phyloP scores from a whole-genome alignment of 129 eudicot genomes.

The Flaveria sonorensis region DNA sequence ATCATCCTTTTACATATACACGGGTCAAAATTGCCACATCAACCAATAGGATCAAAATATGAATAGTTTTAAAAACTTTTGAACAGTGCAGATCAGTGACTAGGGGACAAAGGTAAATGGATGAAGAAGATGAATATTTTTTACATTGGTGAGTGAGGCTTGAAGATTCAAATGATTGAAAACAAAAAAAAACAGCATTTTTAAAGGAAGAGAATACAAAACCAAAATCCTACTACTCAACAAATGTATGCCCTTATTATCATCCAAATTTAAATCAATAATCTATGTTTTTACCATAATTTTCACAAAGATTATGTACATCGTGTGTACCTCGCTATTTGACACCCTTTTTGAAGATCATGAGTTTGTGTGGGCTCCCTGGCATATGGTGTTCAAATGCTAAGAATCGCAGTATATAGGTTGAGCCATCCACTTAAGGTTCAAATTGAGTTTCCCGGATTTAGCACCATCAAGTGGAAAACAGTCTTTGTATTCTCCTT shows the following conservation, averaged over 20 bases:
- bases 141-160: background rate
- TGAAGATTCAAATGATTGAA: background rate
- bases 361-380: background rate
- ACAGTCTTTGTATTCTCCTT: constrained; percentile 79
- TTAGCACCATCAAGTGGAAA: constrained; percentile 85
- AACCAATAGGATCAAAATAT: too few species aligned
- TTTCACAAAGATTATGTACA: constrained; percentile 35
- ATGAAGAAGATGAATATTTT: background rate
- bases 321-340: constrained; percentile 26
- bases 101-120: background rate
- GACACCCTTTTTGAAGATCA: background rate
- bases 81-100: background rate
- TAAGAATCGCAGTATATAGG: constrained; percentile 70
- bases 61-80: background rate
- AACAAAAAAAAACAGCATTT: background rate
- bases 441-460: constrained; percentile 68
- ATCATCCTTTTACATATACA: background rate
- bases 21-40: background rate
- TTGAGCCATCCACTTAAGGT: constrained; percentile 86
- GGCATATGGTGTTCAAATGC: constrained; percentile 6
- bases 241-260: constrained; percentile 30
- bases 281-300: constrained; percentile 33
- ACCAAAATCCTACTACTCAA: constrained; percentile 31
- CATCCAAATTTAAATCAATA: constrained; percentile 14
- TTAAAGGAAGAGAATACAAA: constrained; percentile 24